Conservation (phyloP, 805 yeast species). For the Metschnikowia cubensis region DNA sequence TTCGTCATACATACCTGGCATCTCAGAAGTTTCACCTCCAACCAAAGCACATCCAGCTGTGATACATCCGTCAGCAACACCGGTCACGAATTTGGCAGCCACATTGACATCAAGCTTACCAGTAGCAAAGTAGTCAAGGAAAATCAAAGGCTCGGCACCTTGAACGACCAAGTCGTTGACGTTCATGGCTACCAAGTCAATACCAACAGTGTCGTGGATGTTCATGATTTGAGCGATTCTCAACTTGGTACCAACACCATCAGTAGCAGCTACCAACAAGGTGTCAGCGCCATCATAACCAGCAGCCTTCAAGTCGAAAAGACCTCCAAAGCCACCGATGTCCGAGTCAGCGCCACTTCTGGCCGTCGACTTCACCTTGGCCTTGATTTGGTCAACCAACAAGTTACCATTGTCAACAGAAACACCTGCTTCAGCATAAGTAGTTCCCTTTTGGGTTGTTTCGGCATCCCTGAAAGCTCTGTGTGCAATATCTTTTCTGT, state of each 20-base stretch:
- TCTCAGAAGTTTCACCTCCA: slow-evolving; percentile 98
- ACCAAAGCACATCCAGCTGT: slow-evolving; percentile 95
- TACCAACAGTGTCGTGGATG: slow-evolving; percentile 96
- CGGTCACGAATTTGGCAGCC: slow-evolving; percentile 85
- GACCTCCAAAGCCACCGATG: slow-evolving; percentile 98
- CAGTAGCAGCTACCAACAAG: slow-evolving; percentile 95
- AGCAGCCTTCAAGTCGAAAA: slow-evolving; percentile 84
- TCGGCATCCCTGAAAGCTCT: slow-evolving; percentile 73
- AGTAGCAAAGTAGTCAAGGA: slow-evolving; percentile 94
- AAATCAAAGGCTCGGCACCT: slow-evolving; percentile 97
- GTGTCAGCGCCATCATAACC: slow-evolving; percentile 79
- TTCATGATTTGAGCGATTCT: slow-evolving; percentile 87
- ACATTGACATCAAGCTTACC: slow-evolving; percentile 81
- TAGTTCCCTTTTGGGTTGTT: slow-evolving; percentile 43
- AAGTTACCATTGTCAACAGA: slow-evolving; percentile 93
- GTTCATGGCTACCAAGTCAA: slow-evolving; percentile 98
- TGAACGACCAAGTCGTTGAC: slow-evolving; percentile 97
- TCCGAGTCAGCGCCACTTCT: slow-evolving; percentile 97
- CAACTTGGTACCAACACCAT: slow-evolving; percentile 97
- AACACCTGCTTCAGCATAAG: slow-evolving; percentile 95
- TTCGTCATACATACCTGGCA: slow-evolving; percentile 97
- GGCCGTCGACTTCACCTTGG: slow-evolving; percentile 84
- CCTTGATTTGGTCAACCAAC: slow-evolving; percentile 86
- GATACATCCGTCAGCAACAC: slow-evolving; percentile 96
- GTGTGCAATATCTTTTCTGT: slow-evolving; percentile 92